phyloP scores from a whole-genome alignment of 2,329 filamentous ascomycete genomes.

The Monilinia fructigena region DNA sequence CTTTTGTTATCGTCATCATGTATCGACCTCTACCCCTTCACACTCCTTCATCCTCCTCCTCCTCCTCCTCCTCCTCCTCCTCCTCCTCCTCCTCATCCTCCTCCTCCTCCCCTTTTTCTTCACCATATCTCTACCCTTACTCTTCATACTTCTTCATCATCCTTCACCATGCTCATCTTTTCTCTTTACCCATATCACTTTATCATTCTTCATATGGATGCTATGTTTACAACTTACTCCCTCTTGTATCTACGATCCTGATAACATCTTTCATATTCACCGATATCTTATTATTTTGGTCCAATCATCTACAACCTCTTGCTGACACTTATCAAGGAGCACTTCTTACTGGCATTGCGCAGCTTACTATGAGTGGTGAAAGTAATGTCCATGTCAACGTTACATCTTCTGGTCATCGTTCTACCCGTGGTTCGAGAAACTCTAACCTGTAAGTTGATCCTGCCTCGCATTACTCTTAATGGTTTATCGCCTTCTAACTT shows the following conservation, averaged over 20 bases:
- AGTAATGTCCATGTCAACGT: conserved; percentile 25
- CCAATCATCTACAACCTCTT: not conserved
- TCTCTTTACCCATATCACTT: not conserved
- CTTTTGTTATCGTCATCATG: no score
- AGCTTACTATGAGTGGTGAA: conserved; percentile 27
- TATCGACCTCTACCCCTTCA: not conserved
- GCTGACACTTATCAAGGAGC: conserved; percentile 22
- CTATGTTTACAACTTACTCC: not conserved
- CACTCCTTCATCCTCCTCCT: not conserved
- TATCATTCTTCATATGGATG: not conserved
- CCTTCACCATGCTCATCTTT: not conserved
- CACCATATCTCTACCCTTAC: no score
- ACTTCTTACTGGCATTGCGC: conserved; percentile 22
- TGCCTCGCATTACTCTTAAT: not conserved
- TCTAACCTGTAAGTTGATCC: conserved; percentile 29
- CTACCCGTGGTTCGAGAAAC: conserved; percentile 24
- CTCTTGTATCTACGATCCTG: not conserved
- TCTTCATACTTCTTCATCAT: not conserved
- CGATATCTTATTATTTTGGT: not conserved
- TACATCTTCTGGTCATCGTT: conserved; percentile 26
- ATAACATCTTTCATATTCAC: no score
- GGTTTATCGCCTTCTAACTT: conserved; percentile 15
- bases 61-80: no score
- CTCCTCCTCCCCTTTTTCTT: no score
- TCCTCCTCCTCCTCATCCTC: not conserved